Evolutionary conservation across 495 filamentous ascomycete genomes (phyloP).

Genomic region (Thozetella sp.): DNA sequence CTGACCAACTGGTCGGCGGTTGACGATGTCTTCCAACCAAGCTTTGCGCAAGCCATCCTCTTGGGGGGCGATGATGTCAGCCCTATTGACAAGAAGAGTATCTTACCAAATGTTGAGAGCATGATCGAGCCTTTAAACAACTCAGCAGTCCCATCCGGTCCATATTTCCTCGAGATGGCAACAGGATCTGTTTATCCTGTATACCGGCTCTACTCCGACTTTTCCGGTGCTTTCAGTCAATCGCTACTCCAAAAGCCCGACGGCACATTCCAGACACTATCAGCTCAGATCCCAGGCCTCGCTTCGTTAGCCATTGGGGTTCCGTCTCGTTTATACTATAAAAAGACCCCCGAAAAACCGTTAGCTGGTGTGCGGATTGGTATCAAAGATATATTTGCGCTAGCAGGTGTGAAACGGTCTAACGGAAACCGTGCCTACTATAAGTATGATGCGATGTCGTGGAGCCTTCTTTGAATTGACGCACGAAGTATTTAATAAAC

Average conservation of each 20-base stretch:
- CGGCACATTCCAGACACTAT: constrained; percentile 36
- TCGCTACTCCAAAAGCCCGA: constrained; percentile 31
- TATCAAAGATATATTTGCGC: constrained; percentile 64
- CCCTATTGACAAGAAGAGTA: constrained; percentile 6
- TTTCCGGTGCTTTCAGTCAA: constrained; percentile 36
- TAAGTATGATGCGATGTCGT: constrained; percentile 10
- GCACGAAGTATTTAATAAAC: no score
- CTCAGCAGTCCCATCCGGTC: constrained; percentile 39
- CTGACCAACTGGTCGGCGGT: constrained; percentile 23
- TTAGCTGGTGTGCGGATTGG: constrained; percentile 55
- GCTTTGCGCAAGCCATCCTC: constrained; percentile 32
- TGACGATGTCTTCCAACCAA: constrained; percentile 45
- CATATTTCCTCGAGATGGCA: constrained; percentile 44
- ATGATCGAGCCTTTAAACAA: constrained; percentile 16
- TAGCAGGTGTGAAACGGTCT: constrained; percentile 55
- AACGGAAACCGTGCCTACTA: constrained; percentile 60
- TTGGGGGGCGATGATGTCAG: constrained; percentile 10
- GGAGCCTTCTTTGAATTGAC: neutral
- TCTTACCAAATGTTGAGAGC: constrained; percentile 10
- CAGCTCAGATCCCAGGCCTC: constrained; percentile 30
- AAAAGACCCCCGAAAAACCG: constrained; percentile 37
- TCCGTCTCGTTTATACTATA: constrained; percentile 56
- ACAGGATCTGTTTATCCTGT: constrained; percentile 40
- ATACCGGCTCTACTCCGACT: constrained; percentile 43
- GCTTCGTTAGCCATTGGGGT: constrained; percentile 35